phyloP scores from a whole-genome alignment of 306 rosid genomes.

The Dalbergia cultrata region DNA sequence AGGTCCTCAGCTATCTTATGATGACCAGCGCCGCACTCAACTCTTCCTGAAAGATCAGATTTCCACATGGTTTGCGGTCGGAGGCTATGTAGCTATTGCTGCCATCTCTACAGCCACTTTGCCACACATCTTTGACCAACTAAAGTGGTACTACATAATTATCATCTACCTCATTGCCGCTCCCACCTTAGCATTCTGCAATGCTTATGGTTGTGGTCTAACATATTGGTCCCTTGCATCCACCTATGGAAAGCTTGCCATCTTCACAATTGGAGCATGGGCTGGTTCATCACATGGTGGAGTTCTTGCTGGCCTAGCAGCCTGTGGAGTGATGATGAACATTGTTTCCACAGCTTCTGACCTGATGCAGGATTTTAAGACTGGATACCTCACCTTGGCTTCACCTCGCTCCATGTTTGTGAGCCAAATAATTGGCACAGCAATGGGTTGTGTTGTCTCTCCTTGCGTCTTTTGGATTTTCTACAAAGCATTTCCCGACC shows the following conservation, averaged over 20 bases:
- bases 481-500: slow-evolving; percentile 60
- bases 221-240: slow-evolving; percentile 69
- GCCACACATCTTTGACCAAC: slow-evolving; percentile 57
- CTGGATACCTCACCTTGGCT: slow-evolving; percentile 62
- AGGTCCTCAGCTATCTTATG: slow-evolving; percentile 46
- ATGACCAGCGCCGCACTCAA: slow-evolving; percentile 55
- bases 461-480: slow-evolving; percentile 66
- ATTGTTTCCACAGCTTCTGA: slow-evolving; percentile 65
- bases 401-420: slow-evolving; percentile 66
- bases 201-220: slow-evolving; percentile 63
- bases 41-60: slow-evolving; percentile 66
- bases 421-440: slow-evolving; percentile 64
- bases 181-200: slow-evolving; percentile 65
- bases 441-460: slow-evolving; percentile 61
- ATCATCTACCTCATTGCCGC: slow-evolving; percentile 61
- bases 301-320: slow-evolving; percentile 59
- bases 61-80: slow-evolving; percentile 57
- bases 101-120: slow-evolving; percentile 52
- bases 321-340: slow-evolving; percentile 73
- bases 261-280: slow-evolving; percentile 69
- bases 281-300: slow-evolving; percentile 64
- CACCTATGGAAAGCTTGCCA: slow-evolving; percentile 63
- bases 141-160: slow-evolving; percentile 61
- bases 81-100: slow-evolving; percentile 62
- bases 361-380: slow-evolving; percentile 63